Base-by-base conservation (phyloP, 176 grass and related monocot species). In the Thalia dealbata region DNA sequence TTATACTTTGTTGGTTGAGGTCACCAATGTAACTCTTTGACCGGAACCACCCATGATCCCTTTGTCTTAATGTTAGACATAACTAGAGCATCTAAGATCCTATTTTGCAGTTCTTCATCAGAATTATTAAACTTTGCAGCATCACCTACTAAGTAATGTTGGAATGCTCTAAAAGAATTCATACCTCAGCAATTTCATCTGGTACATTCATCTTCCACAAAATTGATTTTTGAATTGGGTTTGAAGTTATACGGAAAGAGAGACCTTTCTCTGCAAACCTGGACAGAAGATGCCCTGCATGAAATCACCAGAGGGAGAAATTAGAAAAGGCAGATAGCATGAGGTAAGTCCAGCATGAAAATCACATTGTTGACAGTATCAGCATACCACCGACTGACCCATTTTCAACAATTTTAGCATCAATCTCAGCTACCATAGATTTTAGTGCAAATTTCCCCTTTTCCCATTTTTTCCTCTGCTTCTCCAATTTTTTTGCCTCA, bases 121-220 rank as follows among this genome's bases (percentile, higher is more conserved):
- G 32, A 4, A 38, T 38, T 38, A 38, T 38, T 4, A 38, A 38
- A 38, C 32, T 38, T 38, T 1, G 32, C 32, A 38, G 32, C 32
- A 38, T 38, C 4, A 38, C 3, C 32, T 38, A 38, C 32, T 38
- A 38, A 38, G 32, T 38, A 38, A 38, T 38, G 32, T 38, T 38
- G 32, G 32, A 38, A 38, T 4, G 4, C 32, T 4, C 1, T 16
- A 67, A 22, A 15, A 77, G 14, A 50, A 9, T 30, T 54, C 80
- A 5, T 24, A 84, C 87, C 66, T 78, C 46, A 78, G 81, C 45
- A 77, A 97, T 76, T 51, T 82, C 22, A 64, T 85, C 27, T 75
- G 93, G 93, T 66, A 85, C 56, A 42, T 86, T 12, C 78, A 92
- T 86, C 69, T 75, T 92, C 93, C 93, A 97, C 61, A 90, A 61